Conservation (phyloP, 148 eudicot genomes). For the Fagopyrum tataricum region DNA sequence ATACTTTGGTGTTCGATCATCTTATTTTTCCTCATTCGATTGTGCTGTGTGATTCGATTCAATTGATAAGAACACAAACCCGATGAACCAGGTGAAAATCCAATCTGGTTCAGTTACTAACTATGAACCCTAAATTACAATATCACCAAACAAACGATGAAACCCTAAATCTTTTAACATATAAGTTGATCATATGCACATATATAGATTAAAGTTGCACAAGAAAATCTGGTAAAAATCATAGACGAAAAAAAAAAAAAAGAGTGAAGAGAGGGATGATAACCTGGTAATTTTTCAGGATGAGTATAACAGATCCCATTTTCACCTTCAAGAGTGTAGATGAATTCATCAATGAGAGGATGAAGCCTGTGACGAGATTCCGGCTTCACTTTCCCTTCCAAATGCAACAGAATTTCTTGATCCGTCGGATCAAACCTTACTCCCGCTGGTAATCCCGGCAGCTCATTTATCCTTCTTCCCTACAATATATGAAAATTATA, state of each 20-base stretch:
- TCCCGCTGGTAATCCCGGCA: slow-evolving; percentile 76
- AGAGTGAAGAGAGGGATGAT: background rate
- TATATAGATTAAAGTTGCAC: too few relatives aligned
- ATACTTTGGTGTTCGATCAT: too few relatives aligned
- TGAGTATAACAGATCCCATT: slow-evolving; percentile 77
- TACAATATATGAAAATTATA: background rate
- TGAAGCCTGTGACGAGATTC: slow-evolving; percentile 32
- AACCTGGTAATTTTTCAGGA: slow-evolving; percentile 70
- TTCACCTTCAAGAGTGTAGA: slow-evolving; percentile 60
- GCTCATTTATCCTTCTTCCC: slow-evolving; percentile 41
- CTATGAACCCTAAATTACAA: background rate
- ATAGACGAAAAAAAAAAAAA: too few relatives aligned
- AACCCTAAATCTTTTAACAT: too few relatives aligned
- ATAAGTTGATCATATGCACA: too few relatives aligned
- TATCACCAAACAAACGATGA: too few relatives aligned
- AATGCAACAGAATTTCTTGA: slow-evolving; percentile 57
- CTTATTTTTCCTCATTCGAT: too few relatives aligned
- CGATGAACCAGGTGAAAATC: background rate
- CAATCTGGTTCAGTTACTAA: too few relatives aligned
- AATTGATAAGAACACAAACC: too few relatives aligned
- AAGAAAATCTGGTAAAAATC: too few relatives aligned
- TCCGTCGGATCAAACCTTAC: slow-evolving; percentile 79
- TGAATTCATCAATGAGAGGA: slow-evolving; percentile 71
- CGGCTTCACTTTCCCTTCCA: slow-evolving; percentile 52
- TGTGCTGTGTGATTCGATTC: too few relatives aligned